Conservation (phyloP, 2,329 filamentous ascomycete genomes). For the Fusarium longipes region DNA sequence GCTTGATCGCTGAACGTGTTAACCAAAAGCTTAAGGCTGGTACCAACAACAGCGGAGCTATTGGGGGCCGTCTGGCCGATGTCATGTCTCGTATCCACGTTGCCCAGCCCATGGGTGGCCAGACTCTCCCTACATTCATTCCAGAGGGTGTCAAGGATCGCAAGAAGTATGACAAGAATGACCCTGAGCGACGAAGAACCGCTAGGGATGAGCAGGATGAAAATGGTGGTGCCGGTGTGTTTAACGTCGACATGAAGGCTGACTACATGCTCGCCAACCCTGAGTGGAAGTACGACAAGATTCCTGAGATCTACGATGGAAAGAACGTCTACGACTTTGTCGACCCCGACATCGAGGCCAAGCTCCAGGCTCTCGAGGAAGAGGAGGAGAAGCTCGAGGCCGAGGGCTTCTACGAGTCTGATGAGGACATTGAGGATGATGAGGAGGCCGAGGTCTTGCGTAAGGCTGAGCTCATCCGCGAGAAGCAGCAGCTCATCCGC, state of each 20-base stretch:
- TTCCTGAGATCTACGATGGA: constrained; percentile 93
- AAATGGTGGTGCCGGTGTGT: constrained; percentile 94
- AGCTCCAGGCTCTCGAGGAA: constrained; percentile 90
- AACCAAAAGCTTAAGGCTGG: constrained; percentile 96
- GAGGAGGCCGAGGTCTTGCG: constrained; percentile 88
- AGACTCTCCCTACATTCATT: constrained; percentile 83
- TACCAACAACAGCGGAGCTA: constrained; percentile 78
- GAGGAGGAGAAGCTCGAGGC: constrained; percentile 94
- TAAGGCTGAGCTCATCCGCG: constrained; percentile 95
- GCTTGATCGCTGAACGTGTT: constrained; percentile 90
- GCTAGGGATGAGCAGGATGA: constrained; percentile 91
- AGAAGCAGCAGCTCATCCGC: constrained; percentile 91
- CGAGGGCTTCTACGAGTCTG: constrained; percentile 93
- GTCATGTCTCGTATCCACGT: constrained; percentile 96
- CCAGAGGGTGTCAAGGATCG: constrained; percentile 83
- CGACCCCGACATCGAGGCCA: constrained; percentile 95
- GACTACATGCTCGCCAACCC: constrained; percentile 88
- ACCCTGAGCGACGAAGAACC: constrained; percentile 84
- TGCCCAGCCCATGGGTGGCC: constrained; percentile 87
- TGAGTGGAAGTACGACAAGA: constrained; percentile 96
- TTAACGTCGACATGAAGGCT: constrained; percentile 90
- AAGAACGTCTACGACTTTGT: constrained; percentile 98
- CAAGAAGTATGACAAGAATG: constrained; percentile 90
- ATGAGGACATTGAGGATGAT: constrained; percentile 83
- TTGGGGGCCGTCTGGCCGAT: constrained; percentile 86